Evolutionary conservation across 768 basidiomycete species (phyloP).

Genomic region (Cystoderma amianthinum): DNA sequence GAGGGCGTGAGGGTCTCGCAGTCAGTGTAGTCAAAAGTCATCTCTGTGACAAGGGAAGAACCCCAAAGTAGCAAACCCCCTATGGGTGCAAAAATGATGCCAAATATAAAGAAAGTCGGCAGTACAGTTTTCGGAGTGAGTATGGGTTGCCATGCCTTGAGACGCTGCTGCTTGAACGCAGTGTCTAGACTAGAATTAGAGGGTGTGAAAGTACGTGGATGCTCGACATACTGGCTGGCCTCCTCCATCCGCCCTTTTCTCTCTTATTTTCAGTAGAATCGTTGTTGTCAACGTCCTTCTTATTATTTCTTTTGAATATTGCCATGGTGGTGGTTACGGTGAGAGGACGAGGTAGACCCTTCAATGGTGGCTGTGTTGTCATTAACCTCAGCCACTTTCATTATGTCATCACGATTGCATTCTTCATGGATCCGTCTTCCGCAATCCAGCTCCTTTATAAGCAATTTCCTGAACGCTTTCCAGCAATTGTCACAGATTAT

Average conservation of each 20-base stretch:
- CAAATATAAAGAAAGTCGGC: conserved; percentile 93
- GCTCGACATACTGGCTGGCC: conserved; percentile 68
- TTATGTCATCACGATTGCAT: not conserved
- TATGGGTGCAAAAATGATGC: conserved; percentile 92
- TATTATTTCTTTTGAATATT: conserved; percentile 53
- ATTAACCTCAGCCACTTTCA: not conserved
- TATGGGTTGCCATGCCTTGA: conserved; percentile 99
- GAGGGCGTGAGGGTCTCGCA: conserved; percentile 66
- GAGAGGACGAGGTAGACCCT: not conserved
- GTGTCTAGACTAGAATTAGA: conserved; percentile 55
- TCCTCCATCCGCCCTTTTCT: conserved; percentile 80
- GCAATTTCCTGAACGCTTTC: not conserved
- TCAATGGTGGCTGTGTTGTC: not conserved
- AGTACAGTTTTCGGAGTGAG: conserved; percentile 96
- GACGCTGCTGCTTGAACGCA: conserved; percentile 97
- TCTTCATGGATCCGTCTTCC: not conserved
- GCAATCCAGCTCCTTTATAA: not conserved
- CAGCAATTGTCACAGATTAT: conserved; percentile 30
- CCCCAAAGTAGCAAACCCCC: conserved; percentile 96
- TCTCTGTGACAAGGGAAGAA: conserved; percentile 72
- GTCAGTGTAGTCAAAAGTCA: conserved; percentile 91
- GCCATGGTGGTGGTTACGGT: conserved; percentile 30
- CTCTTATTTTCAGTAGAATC: conserved; percentile 56
- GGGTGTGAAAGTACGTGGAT: conserved; percentile 10
- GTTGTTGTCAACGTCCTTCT: conserved; percentile 22